Evolutionary conservation across 192 early-diverging fungal species (phyloP).

Genomic region (Backusella psychrophila): DNA sequence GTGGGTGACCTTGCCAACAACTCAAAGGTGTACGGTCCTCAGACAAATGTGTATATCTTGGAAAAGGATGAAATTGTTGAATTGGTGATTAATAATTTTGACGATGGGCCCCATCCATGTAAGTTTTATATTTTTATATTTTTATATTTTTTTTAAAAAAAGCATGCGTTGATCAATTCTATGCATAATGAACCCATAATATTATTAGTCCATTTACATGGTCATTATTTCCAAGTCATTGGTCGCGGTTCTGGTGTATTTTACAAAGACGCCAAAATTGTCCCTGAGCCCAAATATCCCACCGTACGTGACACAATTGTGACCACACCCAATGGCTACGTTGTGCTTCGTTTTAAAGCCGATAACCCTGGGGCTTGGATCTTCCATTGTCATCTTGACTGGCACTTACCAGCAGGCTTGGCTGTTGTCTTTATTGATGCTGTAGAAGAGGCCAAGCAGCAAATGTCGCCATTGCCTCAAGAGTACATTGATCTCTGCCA

Average conservation of each 20-base stretch:
- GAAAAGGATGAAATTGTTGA: constrained; percentile 62
- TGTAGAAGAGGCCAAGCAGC: constrained; percentile 55
- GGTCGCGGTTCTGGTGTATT: constrained; percentile 58
- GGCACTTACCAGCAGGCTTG: constrained; percentile 72
- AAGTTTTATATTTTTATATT: constrained; percentile 1
- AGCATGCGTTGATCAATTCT: background rate
- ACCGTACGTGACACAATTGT: constrained; percentile 75
- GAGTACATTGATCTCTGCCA: constrained; percentile 61
- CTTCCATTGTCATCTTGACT: constrained; percentile 88
- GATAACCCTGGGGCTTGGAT: constrained; percentile 84
- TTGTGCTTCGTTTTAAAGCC: constrained; percentile 70
- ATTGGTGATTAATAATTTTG: constrained; percentile 74
- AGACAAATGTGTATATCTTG: constrained; percentile 58
- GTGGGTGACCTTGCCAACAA: constrained; percentile 51
- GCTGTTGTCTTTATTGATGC: constrained; percentile 70
- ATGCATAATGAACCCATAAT: too few relatives aligned
- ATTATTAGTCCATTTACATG: constrained; percentile 77
- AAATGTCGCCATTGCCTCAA: constrained; percentile 48
- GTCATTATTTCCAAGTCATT: constrained; percentile 79
- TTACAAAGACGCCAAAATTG: constrained; percentile 36
- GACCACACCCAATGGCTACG: constrained; percentile 62
- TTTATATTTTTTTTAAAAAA: too few relatives aligned
- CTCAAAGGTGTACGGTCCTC: constrained; percentile 59
- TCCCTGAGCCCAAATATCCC: constrained; percentile 52
- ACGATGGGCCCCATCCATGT: constrained; percentile 63